Percentiles rank a stretch among this genome's conserved stretches.
Conservation (phyloP, 2,329 filamentous ascomycete species). For the Aspergillus arachidicola region DNA sequence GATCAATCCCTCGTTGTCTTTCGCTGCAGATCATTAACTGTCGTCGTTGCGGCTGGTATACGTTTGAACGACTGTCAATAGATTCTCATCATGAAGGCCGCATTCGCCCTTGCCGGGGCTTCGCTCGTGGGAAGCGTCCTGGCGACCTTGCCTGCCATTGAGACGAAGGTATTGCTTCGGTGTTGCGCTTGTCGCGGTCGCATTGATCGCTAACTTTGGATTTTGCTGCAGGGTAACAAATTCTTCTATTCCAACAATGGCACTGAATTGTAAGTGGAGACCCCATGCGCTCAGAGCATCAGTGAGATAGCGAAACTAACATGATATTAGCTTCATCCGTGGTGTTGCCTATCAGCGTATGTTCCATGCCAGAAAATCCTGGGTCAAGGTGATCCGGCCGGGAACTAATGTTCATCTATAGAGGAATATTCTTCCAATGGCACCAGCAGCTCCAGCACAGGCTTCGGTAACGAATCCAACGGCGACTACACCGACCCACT, state of each 20-base stretch:
- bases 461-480: constrained; percentile 23
- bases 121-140: constrained; percentile 54
- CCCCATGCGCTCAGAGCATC: background rate
- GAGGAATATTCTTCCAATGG: constrained; percentile 53
- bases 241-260: constrained; percentile 88
- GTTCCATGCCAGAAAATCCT: constrained; percentile 16
- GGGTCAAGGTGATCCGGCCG: background rate
- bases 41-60: constrained; percentile 5
- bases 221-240: constrained; percentile 64
- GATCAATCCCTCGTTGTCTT: constrained; percentile 17
- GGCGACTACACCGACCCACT: constrained; percentile 78
- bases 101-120: constrained; percentile 52
- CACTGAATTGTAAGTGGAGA: constrained; percentile 64
- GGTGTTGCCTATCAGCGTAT: constrained; percentile 88
- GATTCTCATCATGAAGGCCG: constrained; percentile 55
- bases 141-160: constrained; percentile 58
- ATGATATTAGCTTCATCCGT: constrained; percentile 69
- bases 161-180: constrained; percentile 61
- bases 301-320: background rate
- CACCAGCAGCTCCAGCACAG: constrained; percentile 1
- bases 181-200: constrained; percentile 7
- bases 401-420: constrained; percentile 43
- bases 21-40: constrained; percentile 12
- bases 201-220: background rate
- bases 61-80: constrained; percentile 2